Evolutionary conservation across 2,329 filamentous ascomycete species (phyloP), one percentile per base, ranked within the genome.

Genomic region (Fusarium haematococcum): DNA sequence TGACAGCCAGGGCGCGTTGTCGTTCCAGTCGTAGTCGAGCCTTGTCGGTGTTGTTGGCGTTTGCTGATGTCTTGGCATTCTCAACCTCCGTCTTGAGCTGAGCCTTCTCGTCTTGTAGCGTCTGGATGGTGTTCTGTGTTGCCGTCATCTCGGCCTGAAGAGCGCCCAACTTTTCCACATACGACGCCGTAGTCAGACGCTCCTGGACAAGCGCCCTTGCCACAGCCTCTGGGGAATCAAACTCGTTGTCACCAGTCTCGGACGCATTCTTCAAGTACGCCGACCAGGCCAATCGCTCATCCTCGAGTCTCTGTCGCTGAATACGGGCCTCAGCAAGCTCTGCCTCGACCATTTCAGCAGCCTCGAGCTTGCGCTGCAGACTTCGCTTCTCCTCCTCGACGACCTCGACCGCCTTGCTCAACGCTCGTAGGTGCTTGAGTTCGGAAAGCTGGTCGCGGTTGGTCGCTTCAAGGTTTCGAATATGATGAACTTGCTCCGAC

Each of bases 331-430:
- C 96, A 11, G 90, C 88, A 14, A 98, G 86, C 79, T 98, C 94
- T 32, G 90, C 87, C 78, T 97, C 91, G 11, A 98, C 79, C 14
- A 90, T 87, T 67, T 94, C 91, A 82, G 96, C 92, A 41, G 93
- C 87, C 69, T 94, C 91, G 2, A 99, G 82, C 79, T 91, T 94
- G 35, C 92, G 91, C 81, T 97, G 93, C 25, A 99, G 85, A 0
- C 91, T 90, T 71, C 94, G 89, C 86, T 98, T 98, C 85, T 99
- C 95, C 81, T 99, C 97, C 80, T 99, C 95, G 0, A 98, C 93
- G 3, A 99, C 90, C 79, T 98, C 94, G 2, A 98, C 92, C n/a
- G 94, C 94, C 83, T 94, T 96, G 81, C 95, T 92, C 5, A 93
- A 85, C 75, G 95, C 93, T 16, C 95, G 92, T 41, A 97, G 88